Evolutionary conservation across 352 stramenopile genomes (phyloP).

Genomic region (Elongisporangium senticosum): DNA sequence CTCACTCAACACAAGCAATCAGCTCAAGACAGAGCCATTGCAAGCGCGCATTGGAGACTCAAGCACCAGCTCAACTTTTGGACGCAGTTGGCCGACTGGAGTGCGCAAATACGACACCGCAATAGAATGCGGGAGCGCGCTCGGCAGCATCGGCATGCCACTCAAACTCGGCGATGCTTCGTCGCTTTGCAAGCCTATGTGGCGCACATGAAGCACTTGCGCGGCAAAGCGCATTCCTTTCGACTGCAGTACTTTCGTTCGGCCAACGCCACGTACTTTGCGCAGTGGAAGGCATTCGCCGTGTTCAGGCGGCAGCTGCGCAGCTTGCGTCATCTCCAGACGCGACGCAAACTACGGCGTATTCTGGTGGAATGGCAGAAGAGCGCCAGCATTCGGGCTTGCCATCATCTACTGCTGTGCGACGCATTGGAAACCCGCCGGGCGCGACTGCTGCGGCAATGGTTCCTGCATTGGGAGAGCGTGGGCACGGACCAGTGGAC

Average conservation of each 20-base stretch:
- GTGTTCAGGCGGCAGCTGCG: constrained; percentile 18
- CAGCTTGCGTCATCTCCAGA: constrained; percentile 4
- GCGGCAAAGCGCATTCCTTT: constrained; percentile 14
- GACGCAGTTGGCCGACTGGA: not conserved
- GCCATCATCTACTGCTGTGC: constrained; percentile 6
- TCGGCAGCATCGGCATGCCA: not conserved
- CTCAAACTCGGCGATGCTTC: constrained; percentile 8
- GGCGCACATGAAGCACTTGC: constrained; percentile 8
- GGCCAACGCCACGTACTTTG: constrained; percentile 16
- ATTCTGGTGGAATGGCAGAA: constrained; percentile 17
- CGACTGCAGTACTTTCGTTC: constrained; percentile 18
- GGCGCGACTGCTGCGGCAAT: constrained; percentile 5
- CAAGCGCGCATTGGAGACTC: constrained; percentile 1
- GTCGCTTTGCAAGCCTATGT: constrained; percentile 6
- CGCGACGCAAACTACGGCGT: constrained; percentile 7
- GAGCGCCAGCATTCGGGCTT: constrained; percentile 2
- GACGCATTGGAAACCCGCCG: constrained; percentile 8
- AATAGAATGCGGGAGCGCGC: constrained; percentile 1
- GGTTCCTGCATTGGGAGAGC: constrained; percentile 44
- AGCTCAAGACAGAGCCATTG: not conserved
- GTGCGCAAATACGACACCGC: not conserved
- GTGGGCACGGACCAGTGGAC: constrained; percentile 44
- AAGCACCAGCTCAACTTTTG: constrained; percentile 8
- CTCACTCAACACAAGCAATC: not conserved
- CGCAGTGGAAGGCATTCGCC: constrained; percentile 17